phyloP scores from a whole-genome alignment of 768 basidiomycete genomes.

The Lactarius hengduanensis region DNA sequence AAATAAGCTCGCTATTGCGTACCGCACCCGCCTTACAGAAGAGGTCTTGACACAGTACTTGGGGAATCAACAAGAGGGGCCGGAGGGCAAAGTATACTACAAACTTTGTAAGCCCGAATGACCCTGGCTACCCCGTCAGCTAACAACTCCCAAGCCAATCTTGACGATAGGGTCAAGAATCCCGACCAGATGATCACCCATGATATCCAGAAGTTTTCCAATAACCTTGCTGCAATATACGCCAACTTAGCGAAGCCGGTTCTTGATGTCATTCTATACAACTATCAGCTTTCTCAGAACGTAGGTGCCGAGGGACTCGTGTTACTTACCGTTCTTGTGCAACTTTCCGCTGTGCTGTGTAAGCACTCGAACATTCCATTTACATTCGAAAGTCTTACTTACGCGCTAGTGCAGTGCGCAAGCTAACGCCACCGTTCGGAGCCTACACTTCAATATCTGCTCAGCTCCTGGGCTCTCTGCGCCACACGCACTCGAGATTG shows the following conservation, averaged over 20 bases:
- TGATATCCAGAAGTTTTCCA: constrained; percentile 92
- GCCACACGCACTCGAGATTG: constrained; percentile 89
- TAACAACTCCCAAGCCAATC: constrained; percentile 55
- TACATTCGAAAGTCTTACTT: neutral
- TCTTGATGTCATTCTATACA: constrained; percentile 91
- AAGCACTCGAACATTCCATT: constrained; percentile 36
- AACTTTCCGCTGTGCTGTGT: constrained; percentile 80
- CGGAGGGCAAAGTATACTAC: constrained; percentile 86
- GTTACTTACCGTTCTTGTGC: constrained; percentile 79
- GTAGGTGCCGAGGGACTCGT: constrained; percentile 93
- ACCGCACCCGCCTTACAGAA: constrained; percentile 80
- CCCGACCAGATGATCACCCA: constrained; percentile 98
- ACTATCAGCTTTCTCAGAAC: constrained; percentile 90
- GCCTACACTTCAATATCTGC: constrained; percentile 86
- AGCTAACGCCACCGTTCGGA: constrained; percentile 89
- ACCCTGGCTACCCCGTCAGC: neutral
- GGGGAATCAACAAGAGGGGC: constrained; percentile 60
- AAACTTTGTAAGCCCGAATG: constrained; percentile 64
- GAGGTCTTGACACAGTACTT: constrained; percentile 85
- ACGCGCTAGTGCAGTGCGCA: constrained; percentile 57
- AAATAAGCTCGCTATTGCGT: constrained; percentile 87
- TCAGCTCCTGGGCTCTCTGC: constrained; percentile 82
- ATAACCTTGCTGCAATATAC: constrained; percentile 90
- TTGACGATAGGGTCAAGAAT: constrained; percentile 95
- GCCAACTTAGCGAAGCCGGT: constrained; percentile 91